Evolutionary conservation across 805 yeast genomes (phyloP), one percentile per base, ranked within the genome.

Genomic region (Starmera dryadoides): DNA sequence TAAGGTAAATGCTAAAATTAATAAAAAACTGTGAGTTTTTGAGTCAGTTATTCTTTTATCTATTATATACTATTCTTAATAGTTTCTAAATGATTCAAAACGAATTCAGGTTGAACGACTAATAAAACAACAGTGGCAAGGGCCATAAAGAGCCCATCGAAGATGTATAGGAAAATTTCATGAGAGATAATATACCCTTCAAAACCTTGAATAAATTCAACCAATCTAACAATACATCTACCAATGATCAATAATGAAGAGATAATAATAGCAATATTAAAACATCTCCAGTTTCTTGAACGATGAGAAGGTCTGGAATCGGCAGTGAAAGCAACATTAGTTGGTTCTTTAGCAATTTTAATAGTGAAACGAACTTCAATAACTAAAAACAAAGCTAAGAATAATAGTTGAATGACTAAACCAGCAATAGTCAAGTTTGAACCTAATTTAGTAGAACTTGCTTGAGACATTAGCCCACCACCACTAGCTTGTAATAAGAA

Each of bases 171-270:
- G 38, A 45, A 59, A 33, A 42, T 43, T 40, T 60, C 62, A 38
- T 57, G 58, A 5, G 48, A 30, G 6, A 40, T 42, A 16, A 60
- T 49, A 35, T 19, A 46, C 1, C 66, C 65, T 21, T 45, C 42
- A 22, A 30, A 41, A 4, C 65, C 65, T 40, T 61, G 49, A n/a
- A 47, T 34, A 41, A 47, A 60, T 37, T 61, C 66, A 12, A 58
- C 43, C 4, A 51, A 46, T 43, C 64, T 53, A 25, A 52, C 53
- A n/a, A 62, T 48, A 8, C 61, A 59, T 44, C 66, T 54, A n/a
- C 58, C 39, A 28, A 61, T 37, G 31, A 61, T 53, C 16, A 55
- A 36, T 15, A 47, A 21, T 30, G 53, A 47, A 9, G 43, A 31
- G 1, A 39, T 20, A 2, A 49, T 30, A 14, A 53, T 31, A 12